These are phyloP conservation scores for Castanea mollissima DNA, from an alignment of 306 rosid species.

Conservation along the genomic window DNA sequence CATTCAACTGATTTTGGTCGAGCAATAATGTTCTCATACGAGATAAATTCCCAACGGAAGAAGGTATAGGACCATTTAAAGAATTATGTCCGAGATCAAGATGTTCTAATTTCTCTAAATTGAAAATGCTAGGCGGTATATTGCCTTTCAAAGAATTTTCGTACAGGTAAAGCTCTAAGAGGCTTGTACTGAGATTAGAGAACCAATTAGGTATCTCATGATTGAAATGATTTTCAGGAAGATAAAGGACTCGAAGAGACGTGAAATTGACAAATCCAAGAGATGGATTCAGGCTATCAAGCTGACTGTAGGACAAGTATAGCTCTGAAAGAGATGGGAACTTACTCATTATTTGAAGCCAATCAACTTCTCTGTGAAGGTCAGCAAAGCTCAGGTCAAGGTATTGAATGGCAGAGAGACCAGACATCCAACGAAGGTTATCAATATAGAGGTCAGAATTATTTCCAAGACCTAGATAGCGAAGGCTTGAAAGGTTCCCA, in stretches of 20 bases:
- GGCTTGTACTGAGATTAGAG: not conserved
- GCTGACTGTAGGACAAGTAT: rapidly evolving
- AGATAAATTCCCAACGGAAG: too few relatives aligned
- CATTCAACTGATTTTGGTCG: too few relatives aligned
- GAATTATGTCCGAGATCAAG: too few relatives aligned
- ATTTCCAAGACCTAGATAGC: not conserved
- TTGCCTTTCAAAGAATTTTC: not conserved
- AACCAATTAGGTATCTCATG: not conserved
- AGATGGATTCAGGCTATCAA: not conserved
- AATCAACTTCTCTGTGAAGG: constrained; percentile 2
- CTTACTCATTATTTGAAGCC: constrained; percentile 6
- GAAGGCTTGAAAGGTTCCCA: constrained; percentile 22
- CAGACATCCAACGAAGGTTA: constrained; percentile 1
- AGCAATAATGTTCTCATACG: rapidly evolving
- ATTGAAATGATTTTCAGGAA: not conserved
- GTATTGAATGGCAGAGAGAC: not conserved
- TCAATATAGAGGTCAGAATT: not conserved
- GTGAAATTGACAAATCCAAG: not conserved
- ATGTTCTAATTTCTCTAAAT: too few relatives aligned
- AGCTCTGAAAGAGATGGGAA: constrained; percentile 11
- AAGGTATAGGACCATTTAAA: too few relatives aligned
- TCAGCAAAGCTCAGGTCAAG: not conserved
- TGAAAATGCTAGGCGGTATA: too few relatives aligned
- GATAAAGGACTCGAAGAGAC: not conserved
- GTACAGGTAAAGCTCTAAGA: rapidly evolving